Conservation (phyloP, 257 asterid species). For the Apocynum venetum region DNA sequence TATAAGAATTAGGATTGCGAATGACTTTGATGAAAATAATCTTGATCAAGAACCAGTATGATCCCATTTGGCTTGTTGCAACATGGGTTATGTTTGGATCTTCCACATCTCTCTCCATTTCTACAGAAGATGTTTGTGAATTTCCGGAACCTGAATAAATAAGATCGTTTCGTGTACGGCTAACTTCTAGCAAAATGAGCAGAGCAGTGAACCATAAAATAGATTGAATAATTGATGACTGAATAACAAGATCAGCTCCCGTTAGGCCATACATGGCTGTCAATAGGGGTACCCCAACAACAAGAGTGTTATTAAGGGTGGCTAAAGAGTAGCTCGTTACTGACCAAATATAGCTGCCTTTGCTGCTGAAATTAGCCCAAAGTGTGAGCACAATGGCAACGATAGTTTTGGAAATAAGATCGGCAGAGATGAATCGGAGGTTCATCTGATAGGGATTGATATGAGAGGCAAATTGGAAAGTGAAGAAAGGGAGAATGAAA, state of each 20-base stretch:
- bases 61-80: not conserved
- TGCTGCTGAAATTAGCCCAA: constrained; percentile 23
- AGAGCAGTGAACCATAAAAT: constrained; percentile 56
- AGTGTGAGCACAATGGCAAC: constrained; percentile 3
- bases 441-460: constrained; percentile 23
- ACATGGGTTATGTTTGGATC: not conserved
- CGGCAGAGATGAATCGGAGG: constrained; percentile 12
- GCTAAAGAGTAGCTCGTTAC: constrained; percentile 27
- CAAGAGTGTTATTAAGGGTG: constrained; percentile 28
- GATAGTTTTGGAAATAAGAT: constrained; percentile 17
- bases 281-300: constrained; percentile 36
- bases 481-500: constrained; percentile 31
- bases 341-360: constrained; percentile 23
- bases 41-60: constrained; percentile 35
- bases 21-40: constrained; percentile 42
- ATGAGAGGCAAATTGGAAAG: constrained; percentile 21
- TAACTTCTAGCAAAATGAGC: constrained; percentile 43
- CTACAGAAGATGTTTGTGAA: no score
- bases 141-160: no score
- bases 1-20: constrained; percentile 56
- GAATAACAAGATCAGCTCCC: constrained; percentile 31
- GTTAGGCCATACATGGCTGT: constrained; percentile 32
- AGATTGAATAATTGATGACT: constrained; percentile 30
- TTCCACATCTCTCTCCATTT: constrained; percentile 10
- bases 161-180: constrained; percentile 20